Evolutionary conservation across 352 stramenopile genomes (phyloP), one percentile per base, ranked within the genome.

Genomic region (Globisporangium megalacanthum): DNA sequence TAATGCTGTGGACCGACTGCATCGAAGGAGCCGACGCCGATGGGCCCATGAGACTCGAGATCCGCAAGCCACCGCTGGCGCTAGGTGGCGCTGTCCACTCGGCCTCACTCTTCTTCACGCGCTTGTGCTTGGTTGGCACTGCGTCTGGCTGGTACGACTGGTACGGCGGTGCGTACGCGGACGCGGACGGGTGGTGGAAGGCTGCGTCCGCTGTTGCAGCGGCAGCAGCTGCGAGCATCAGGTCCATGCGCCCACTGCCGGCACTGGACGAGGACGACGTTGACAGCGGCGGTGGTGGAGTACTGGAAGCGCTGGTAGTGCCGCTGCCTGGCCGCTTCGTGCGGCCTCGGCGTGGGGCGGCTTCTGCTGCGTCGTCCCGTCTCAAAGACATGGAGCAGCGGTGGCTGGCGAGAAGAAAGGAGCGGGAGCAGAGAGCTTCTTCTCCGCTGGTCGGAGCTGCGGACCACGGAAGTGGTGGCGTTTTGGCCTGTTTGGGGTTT

Each of bases 21-120:
- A 54, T 39, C 6, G 39, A 45, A 13, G 56, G 11, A 15, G 25
- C 14, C 9, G 33, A 44, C 13, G 44, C 29, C 44, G 64, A 56
- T 60, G 66, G 20, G 53, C 66, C 49, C 29, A 61, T 49, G 3
- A 67, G 49, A 7, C 49, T 63, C 22, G 47, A 60, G 36, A 59
- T 60, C 17, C 48, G 33, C 52, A 61, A 56, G 22, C 59, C 63
- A 65, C 13, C 52, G n/a, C 9, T 37, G 37, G 3, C 25, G 31
- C n/a, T 48, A 11, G 22, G 9, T 4, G 36, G 7, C 14, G 59
- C 29, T 42, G 29, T 62, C 15, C 72, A 64, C 25, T 67, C 58
- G 15, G 67, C 66, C n/a, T 68, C 64, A 31, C 58, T 65, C 52
- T 66, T 71, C 66, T 85, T 89, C 31, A 71, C 73, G 54, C 76